Base-by-base conservation (phyloP, 2,329 filamentous ascomycete species). In the Leptographium wingfieldii region DNA sequence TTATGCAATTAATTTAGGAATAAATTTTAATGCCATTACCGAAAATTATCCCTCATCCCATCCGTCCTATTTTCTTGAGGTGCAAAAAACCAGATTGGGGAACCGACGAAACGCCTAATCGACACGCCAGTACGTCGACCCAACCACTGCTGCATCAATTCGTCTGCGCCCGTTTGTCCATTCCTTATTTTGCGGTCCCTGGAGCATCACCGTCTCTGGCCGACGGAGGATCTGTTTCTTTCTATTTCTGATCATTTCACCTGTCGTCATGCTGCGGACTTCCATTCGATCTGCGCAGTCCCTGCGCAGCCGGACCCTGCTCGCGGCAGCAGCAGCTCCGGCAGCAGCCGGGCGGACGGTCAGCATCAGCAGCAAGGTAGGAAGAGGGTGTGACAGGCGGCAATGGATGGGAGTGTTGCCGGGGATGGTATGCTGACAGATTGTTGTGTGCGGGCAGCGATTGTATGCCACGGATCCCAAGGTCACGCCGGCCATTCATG, bases 241-340 rank as follows among this genome's bases (percentile, higher is more conserved):
- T 27, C 25, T n/a, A 29, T 43, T 43, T 16, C 7, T 31, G 4
- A 31, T 31, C 7, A 5, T 31, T 31, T 22, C 33, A 7, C 3
- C n/a, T 38, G 49, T 75, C 77, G 54, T 77, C 77, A 86, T 86
- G 83, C 80, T 86, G 80, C 83, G 83, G 77, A 82, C 81, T 73
- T 85, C 83, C 73, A 75, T 86, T 76, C 81, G 79, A 76, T 83
- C 83, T 72, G 80, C 80, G 70, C 82, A 77, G 77, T 76, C 78
- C 69, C 73, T 84, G 71, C 76, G 79, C 74, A 74, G 75, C 72
- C 78, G 76, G 74, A 76, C 80, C 69, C 68, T 75, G 71, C 75
- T 46, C 14, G 52, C 56, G n/a, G n/a, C 56, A 3, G 10, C 38
- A 11, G 33, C 49, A 9, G n/a, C 75, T 72, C 76, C 78, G 68